Evolutionary conservation across 495 filamentous ascomycete genomes (phyloP).

Genomic region (Xylaria flabelliformis): DNA sequence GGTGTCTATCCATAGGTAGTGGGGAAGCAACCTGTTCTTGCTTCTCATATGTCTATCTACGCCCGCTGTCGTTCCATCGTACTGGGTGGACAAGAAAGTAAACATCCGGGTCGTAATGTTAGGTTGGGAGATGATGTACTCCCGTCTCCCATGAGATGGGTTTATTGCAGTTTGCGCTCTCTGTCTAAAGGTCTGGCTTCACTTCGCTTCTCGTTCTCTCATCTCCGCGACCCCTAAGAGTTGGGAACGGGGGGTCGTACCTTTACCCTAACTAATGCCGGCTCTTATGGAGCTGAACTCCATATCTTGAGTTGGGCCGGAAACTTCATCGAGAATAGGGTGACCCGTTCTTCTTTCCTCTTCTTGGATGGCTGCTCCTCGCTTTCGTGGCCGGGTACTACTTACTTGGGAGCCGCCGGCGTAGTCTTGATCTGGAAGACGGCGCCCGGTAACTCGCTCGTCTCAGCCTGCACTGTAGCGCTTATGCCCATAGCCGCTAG

Average conservation of each 20-base stretch:
- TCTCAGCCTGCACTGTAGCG: conserved; percentile 89
- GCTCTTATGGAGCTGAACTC: not conserved
- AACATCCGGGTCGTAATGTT: not conserved
- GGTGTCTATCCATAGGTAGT: not conserved
- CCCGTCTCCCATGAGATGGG: not conserved
- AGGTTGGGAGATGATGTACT: not conserved
- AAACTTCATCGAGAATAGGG: not conserved
- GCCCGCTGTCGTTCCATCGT: not conserved
- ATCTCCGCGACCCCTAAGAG: not conserved
- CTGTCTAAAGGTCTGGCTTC: not conserved
- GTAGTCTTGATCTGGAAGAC: conserved; percentile 96
- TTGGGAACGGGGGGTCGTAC: not conserved
- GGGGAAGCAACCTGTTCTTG: not conserved
- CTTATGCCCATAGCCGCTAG: conserved; percentile 88
- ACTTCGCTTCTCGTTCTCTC: not conserved
- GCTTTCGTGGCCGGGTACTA: not conserved
- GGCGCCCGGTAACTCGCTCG: conserved; percentile 80
- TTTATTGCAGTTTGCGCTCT: not conserved
- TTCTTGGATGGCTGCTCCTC: not conserved
- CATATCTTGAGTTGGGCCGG: not conserved
- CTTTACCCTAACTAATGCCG: not conserved
- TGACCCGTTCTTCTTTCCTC: not conserved
- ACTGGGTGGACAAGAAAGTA: not conserved
- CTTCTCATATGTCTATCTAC: not conserved
- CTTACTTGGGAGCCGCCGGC: conserved; percentile 52